phyloP scores from a whole-genome alignment of 495 filamentous ascomycete species.

The Talaromyces liani region DNA sequence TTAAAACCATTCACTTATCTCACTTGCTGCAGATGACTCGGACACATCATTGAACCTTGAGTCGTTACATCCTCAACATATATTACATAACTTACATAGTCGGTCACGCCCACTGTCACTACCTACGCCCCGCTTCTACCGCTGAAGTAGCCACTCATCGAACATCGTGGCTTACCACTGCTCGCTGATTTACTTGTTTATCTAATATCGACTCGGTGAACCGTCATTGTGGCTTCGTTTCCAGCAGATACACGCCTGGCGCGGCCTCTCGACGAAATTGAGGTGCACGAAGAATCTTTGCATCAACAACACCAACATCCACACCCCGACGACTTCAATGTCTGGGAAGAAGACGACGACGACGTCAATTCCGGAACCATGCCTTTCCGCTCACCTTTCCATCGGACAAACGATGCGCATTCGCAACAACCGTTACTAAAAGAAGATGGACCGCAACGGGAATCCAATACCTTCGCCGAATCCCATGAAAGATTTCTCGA shows the following conservation, averaged over 20 bases:
- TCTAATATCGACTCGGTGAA: not conserved
- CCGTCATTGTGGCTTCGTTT: slow-evolving; percentile 8
- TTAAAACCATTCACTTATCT: not conserved
- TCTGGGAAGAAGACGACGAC: slow-evolving; percentile 5
- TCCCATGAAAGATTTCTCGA: slow-evolving; percentile 31
- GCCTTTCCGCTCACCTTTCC: slow-evolving; percentile 30
- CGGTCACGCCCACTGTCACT: slow-evolving; percentile 1
- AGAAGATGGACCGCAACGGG: slow-evolving; percentile 42
- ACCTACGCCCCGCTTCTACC: not conserved
- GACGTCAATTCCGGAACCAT: slow-evolving; percentile 5
- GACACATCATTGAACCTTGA: not conserved
- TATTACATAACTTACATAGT: not conserved
- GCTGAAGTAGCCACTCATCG: slow-evolving; percentile 1
- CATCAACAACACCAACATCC: not conserved
- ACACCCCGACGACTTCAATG: not conserved
- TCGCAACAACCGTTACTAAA: slow-evolving; percentile 50
- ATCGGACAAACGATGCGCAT: slow-evolving; percentile 43
- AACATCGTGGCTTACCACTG: not conserved
- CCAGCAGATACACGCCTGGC: slow-evolving; percentile 1
- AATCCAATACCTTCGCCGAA: slow-evolving; percentile 24
- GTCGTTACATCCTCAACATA: not conserved
- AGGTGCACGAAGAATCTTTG: not conserved
- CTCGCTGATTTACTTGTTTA: not conserved
- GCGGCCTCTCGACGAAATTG: not conserved
- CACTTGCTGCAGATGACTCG: not conserved